These are phyloP conservation scores for Aureobasidium sp. DNA, from an alignment of 2,329 filamentous ascomycete genomes.

Conservation along the genomic window DNA sequence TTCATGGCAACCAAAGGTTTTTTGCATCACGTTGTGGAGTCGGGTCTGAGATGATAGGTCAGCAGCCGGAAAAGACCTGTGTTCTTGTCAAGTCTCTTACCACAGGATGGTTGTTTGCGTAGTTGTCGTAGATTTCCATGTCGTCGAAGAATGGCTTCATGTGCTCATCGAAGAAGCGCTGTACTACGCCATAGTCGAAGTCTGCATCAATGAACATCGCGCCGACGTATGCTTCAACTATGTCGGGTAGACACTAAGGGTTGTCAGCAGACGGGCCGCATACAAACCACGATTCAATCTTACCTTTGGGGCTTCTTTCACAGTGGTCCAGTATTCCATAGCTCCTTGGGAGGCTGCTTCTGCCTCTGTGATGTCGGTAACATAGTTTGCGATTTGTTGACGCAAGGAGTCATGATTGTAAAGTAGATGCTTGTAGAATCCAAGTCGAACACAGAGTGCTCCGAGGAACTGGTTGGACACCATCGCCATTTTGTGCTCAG, in stretches of 20 bases:
- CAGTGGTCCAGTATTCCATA: conserved; percentile 60
- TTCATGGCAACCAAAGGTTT: conserved; percentile 56
- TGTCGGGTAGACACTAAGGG: conserved; percentile 59
- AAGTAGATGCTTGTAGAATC: conserved; percentile 65
- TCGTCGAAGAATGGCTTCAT: conserved; percentile 73
- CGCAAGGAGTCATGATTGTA: conserved; percentile 42
- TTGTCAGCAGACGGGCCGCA: neutral
- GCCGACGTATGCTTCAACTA: conserved; percentile 81
- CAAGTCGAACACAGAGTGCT: conserved; percentile 67
- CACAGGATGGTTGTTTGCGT: conserved; percentile 76
- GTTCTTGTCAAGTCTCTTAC: conserved; percentile 19
- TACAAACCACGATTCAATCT: neutral
- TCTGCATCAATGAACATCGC: conserved; percentile 84
- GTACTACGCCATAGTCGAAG: conserved; percentile 67
- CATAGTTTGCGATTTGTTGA: conserved; percentile 45
- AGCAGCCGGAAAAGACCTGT: neutral
- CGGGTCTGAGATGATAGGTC: conserved; percentile 41
- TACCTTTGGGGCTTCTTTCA: conserved; percentile 56
- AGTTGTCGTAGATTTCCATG: conserved; percentile 80
- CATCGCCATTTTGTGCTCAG: conserved; percentile 99
- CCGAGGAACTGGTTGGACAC: conserved; percentile 92
- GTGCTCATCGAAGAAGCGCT: conserved; percentile 66
- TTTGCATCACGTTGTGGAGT: conserved; percentile 54
- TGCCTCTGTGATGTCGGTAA: conserved; percentile 48
- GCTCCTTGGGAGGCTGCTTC: conserved; percentile 40